These are phyloP conservation scores for Euphorbia celastroides DNA, from an alignment of 441 rosid species.

Conservation along the genomic window DNA sequence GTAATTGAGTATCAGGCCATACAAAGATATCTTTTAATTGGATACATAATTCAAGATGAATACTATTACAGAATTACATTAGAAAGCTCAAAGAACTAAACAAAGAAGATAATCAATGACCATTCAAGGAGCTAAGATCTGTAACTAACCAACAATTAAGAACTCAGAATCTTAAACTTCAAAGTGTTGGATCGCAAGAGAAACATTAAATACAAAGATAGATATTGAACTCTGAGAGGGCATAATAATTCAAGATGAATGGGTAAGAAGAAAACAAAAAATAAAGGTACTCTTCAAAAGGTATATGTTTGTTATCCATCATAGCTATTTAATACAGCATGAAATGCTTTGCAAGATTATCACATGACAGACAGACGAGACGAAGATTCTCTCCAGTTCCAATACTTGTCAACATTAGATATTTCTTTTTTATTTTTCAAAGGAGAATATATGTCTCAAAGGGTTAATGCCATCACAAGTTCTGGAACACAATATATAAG, in stretches of 20 bases:
- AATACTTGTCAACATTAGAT: not conserved
- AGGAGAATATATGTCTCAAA: too few species aligned
- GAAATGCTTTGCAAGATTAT: not conserved
- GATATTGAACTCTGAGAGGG: not conserved
- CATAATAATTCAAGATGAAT: not conserved
- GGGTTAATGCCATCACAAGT: not conserved
- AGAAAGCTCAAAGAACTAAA: not conserved
- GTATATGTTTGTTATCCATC: not conserved
- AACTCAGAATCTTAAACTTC: not conserved
- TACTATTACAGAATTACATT: not conserved
- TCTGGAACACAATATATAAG: not conserved
- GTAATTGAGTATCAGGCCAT: not conserved
- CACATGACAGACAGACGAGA: not conserved
- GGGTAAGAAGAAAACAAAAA: not conserved
- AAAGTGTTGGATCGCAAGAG: not conserved
- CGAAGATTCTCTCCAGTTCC: not conserved
- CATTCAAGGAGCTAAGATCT: not conserved
- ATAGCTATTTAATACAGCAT: not conserved
- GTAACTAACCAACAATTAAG: not conserved
- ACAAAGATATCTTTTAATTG: not conserved
- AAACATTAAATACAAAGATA: not conserved
- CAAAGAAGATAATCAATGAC: too few species aligned
- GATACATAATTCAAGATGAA: not conserved
- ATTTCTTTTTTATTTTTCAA: not conserved
- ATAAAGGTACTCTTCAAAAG: not conserved